Percentiles rank a stretch among this genome's conserved stretches.
Conservation (phyloP, 176 grass and related monocot genomes). For the Rhynchospora pubera region DNA sequence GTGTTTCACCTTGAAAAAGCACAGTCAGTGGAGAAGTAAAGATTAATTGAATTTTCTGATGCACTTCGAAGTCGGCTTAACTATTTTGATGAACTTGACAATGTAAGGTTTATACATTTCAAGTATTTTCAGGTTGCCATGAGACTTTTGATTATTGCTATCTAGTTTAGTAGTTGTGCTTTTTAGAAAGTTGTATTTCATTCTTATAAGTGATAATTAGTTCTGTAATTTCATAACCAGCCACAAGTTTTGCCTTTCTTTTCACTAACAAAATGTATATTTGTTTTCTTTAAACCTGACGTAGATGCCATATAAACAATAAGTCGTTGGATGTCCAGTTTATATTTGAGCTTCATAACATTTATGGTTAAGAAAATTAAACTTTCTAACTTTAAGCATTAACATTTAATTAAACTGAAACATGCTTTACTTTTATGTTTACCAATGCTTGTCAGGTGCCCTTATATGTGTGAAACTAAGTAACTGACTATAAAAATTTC, state of each 20-base stretch:
- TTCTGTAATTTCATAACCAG: neutral
- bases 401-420: neutral
- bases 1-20: slow-evolving; percentile 6
- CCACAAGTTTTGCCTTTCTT: neutral
- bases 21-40: slow-evolving; percentile 93
- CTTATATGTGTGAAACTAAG: neutral
- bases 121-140: slow-evolving; percentile 6
- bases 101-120: slow-evolving; percentile 64
- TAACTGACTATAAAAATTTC: neutral
- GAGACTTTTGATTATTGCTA: too few relatives aligned
- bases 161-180: neutral
- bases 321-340: neutral
- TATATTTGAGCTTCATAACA: neutral
- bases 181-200: neutral
- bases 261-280: slow-evolving; percentile 3
- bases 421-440: too few relatives aligned
- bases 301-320: neutral
- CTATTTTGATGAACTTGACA: slow-evolving; percentile 95
- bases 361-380: neutral
- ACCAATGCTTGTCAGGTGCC: neutral
- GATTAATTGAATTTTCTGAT: slow-evolving; percentile 88
- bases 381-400: neutral
- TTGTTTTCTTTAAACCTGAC: neutral
- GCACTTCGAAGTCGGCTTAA: slow-evolving; percentile 87
- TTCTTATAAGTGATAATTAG: neutral